A percentile compares a stretch with the other conserved stretches of the same genome.
These are phyloP conservation scores for Phycomyces blakesleeanus DNA, from an alignment of 192 early-diverging fungal genomes.

Conservation along the genomic window DNA sequence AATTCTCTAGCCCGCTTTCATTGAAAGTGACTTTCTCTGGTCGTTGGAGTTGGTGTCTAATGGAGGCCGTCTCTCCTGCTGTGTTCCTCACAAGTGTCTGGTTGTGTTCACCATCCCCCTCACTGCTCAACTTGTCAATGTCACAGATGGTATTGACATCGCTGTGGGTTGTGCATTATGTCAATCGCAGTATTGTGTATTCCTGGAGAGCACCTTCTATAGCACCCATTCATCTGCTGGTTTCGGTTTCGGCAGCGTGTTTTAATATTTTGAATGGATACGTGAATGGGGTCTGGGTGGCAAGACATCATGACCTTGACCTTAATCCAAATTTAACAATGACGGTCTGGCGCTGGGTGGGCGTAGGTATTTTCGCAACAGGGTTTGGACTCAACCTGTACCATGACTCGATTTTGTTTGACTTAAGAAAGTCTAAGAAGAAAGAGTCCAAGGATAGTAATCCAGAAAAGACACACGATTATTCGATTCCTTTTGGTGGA, in stretches of 20 bases:
- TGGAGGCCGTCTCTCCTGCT: slow-evolving; percentile 35
- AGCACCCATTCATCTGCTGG: slow-evolving; percentile 23
- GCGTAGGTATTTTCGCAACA: slow-evolving; percentile 14
- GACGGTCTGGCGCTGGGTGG: slow-evolving; percentile 6
- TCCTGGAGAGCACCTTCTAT: slow-evolving; percentile 26
- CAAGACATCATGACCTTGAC: slow-evolving; percentile 14
- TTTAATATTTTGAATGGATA: slow-evolving; percentile 41
- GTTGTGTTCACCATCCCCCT: not conserved
- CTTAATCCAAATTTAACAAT: not conserved
- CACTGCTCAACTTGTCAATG: slow-evolving; percentile 10
- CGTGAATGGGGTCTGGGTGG: slow-evolving; percentile 33
- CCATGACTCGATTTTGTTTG: slow-evolving; percentile 39
- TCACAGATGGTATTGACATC: slow-evolving; percentile 20
- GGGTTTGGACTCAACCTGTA: slow-evolving; percentile 36
- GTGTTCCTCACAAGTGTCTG: slow-evolving; percentile 8
- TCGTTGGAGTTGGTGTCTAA: slow-evolving; percentile 32
- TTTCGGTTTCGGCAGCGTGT: slow-evolving; percentile 1
- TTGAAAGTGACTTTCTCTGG: slow-evolving; percentile 21
- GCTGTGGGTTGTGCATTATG: slow-evolving; percentile 35
- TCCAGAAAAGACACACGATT: slow-evolving; percentile 13
- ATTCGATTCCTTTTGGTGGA: slow-evolving; percentile 30
- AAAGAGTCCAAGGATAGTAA: not conserved
- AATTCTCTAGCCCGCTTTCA: slow-evolving; percentile 10
- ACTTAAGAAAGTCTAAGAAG: slow-evolving; percentile 20
- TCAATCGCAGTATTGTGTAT: slow-evolving; percentile 32